A percentile compares a stretch with the other conserved stretches of the same genome.
phyloP scores from a whole-genome alignment of 108 stramenopile genomes.

The Nitzschia sp. region DNA sequence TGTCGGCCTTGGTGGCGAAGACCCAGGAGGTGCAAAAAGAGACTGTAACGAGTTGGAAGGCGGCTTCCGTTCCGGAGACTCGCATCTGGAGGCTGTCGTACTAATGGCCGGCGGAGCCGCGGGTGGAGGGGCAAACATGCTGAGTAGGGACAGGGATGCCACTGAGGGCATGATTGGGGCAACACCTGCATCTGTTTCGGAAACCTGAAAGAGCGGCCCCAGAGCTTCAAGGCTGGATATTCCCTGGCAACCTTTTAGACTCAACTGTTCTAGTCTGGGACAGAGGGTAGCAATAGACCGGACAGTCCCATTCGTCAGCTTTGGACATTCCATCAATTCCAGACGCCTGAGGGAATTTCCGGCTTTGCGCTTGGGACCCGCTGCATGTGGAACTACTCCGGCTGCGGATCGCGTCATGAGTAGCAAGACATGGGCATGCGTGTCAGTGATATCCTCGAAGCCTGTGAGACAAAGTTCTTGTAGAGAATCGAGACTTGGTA shows the following conservation, averaged over 20 bases:
- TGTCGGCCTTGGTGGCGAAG: slow-evolving; percentile 8
- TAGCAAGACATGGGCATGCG: slow-evolving; percentile 39
- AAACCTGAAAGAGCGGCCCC: not conserved
- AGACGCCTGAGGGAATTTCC: slow-evolving; percentile 14
- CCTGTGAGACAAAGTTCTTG: slow-evolving; percentile 22
- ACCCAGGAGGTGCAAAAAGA: slow-evolving; percentile 33
- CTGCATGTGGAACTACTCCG: not conserved
- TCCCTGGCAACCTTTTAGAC: slow-evolving; percentile 10
- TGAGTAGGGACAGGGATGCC: not conserved
- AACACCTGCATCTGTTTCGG: not conserved
- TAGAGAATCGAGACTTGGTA: slow-evolving; percentile 15
- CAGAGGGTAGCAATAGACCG: slow-evolving; percentile 25
- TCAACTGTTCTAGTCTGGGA: slow-evolving; percentile 7
- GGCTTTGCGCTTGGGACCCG: not conserved
- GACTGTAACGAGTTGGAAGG: slow-evolving; percentile 1
- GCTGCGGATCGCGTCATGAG: slow-evolving; percentile 8
- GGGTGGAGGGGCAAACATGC: slow-evolving; percentile 2
- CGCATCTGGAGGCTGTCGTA: slow-evolving; percentile 2
- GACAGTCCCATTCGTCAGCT: slow-evolving; percentile 23
- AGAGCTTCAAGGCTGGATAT: slow-evolving; percentile 14
- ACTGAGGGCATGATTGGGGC: not conserved
- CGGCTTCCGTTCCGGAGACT: not conserved
- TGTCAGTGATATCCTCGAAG: slow-evolving; percentile 35
- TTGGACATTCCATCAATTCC: slow-evolving; percentile 20
- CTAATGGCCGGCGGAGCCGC: not conserved